Evolutionary conservation across 2,329 filamentous ascomycete species (phyloP).

Genomic region (Colletotrichum truncatum): DNA sequence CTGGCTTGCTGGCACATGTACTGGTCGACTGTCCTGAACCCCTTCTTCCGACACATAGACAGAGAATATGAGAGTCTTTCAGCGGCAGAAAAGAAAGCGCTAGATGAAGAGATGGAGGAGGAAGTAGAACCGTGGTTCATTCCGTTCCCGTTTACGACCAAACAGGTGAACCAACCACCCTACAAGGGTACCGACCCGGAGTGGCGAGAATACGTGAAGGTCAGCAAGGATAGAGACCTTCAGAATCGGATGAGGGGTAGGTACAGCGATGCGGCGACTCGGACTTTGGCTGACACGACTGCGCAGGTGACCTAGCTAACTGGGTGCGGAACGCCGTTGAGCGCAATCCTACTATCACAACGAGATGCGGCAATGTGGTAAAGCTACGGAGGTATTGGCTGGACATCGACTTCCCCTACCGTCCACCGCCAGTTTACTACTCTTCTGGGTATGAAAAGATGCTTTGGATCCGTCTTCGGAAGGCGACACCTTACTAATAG

Average conservation of each 20-base stretch:
- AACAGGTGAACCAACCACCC: slow-evolving; percentile 54
- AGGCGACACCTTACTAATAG: slow-evolving; percentile 35
- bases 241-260: slow-evolving; percentile 50
- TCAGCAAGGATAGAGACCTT: slow-evolving; percentile 62
- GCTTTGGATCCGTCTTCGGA: not conserved
- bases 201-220: slow-evolving; percentile 67
- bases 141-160: slow-evolving; percentile 68
- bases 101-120: slow-evolving; percentile 49
- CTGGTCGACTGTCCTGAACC: slow-evolving; percentile 54
- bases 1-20: slow-evolving; percentile 55
- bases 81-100: slow-evolving; percentile 52
- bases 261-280: slow-evolving; percentile 5
- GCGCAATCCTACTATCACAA: slow-evolving; percentile 51
- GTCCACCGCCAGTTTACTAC: slow-evolving; percentile 67
- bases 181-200: slow-evolving; percentile 70
- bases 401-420: slow-evolving; percentile 66
- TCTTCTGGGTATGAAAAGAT: slow-evolving; percentile 68
- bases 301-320: slow-evolving; percentile 53
- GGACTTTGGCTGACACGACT: slow-evolving; percentile 33
- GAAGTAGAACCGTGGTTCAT: slow-evolving; percentile 63
- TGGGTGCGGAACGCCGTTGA: slow-evolving; percentile 52
- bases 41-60: slow-evolving; percentile 52
- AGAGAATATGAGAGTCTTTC: slow-evolving; percentile 51
- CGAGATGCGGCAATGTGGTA: slow-evolving; percentile 57
- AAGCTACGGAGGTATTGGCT: slow-evolving; percentile 65